Base-by-base conservation (phyloP, 164 flowering plant species). In the Pachysandra terminalis region DNA sequence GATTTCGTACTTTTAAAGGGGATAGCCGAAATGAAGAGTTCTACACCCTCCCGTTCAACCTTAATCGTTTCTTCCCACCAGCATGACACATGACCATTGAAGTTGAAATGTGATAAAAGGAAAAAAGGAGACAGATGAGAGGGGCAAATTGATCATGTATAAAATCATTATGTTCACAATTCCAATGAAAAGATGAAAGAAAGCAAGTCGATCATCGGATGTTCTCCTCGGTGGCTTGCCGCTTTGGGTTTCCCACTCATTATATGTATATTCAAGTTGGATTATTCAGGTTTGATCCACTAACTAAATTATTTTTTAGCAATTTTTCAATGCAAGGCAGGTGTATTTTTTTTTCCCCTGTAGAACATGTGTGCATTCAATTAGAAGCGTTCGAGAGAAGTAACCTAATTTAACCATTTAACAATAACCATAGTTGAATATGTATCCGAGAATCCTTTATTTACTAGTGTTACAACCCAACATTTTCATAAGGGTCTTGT, bases 11-110 rank as follows among this genome's bases (percentile, higher is more conserved):
- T 6, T 87, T 89, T 55, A 87, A 87, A 63, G 95, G 91, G 37
- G 91, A 89, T 77, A 80, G 80, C 72, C 55, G 90, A 65, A 89
- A 84, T 63, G 95, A 87, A 51, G 91, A 89, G 75, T 87, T 89
- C 71, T 89, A 89, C 81, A 85, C 89, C 27, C 95, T 89, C 59
- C 91, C 91, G 21, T 89, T 87, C 80, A 89, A 89, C 74, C 90
- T 87, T 54, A 83, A 89, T 76, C 83, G 90, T 16, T 87, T 87
- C 78, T 89, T 89, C 77, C 91, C 91, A 56, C 91, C 91, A 59
- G 86, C 95, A 15, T 89, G 74, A 85, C 16, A 24, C 0, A 19
- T 13, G 10, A 3, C 28, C 27, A 66, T 15, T 54, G 58, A 53
- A 15, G 63, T 67, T 57, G 72, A 60, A 74, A 49, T 64, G 16